Percentiles rank a stretch among this genome's conserved stretches.
phyloP scores from a whole-genome alignment of 2,329 filamentous ascomycete species.

The Diplodia seriata region DNA sequence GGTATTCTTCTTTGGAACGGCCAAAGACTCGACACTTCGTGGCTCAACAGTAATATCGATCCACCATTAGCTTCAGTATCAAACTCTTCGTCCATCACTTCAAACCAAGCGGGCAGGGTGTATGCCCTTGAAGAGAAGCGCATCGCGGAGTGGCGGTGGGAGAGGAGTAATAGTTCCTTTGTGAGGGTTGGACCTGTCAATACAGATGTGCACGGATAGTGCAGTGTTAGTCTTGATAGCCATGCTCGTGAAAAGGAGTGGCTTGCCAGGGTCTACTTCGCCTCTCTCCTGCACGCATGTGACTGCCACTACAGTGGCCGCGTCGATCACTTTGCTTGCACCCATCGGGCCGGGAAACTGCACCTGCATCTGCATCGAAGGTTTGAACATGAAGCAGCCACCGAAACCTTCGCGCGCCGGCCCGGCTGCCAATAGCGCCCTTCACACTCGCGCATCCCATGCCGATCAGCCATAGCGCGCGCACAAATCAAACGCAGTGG shows the following conservation, averaged over 20 bases:
- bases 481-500: neutral
- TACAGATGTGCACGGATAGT: neutral
- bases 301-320: too few relatives aligned
- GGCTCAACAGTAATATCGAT: slow-evolving; percentile 20
- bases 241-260: too few relatives aligned
- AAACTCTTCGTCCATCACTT: slow-evolving; percentile 5
- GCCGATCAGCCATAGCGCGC: neutral
- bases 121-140: slow-evolving; percentile 1
- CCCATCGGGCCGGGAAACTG: too few relatives aligned
- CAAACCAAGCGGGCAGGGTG: slow-evolving; percentile 6
- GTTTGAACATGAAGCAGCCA: neutral
- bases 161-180: slow-evolving; percentile 14
- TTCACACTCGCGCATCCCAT: neutral
- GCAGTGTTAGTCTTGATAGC: too few relatives aligned
- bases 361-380: too few relatives aligned
- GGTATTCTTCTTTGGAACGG: slow-evolving; percentile 12
- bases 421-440: neutral
- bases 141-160: slow-evolving; percentile 12
- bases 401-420: neutral
- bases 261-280: too few relatives aligned
- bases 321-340: too few relatives aligned
- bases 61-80: slow-evolving; percentile 8
- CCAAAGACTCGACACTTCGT: slow-evolving; percentile 8
- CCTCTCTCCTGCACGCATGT: too few relatives aligned
- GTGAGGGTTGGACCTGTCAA: slow-evolving; percentile 2